A percentile compares a stretch with the other conserved stretches of the same genome.
phyloP scores from a whole-genome alignment of 2,329 filamentous ascomycete species.

The Zasmidium angulare region DNA sequence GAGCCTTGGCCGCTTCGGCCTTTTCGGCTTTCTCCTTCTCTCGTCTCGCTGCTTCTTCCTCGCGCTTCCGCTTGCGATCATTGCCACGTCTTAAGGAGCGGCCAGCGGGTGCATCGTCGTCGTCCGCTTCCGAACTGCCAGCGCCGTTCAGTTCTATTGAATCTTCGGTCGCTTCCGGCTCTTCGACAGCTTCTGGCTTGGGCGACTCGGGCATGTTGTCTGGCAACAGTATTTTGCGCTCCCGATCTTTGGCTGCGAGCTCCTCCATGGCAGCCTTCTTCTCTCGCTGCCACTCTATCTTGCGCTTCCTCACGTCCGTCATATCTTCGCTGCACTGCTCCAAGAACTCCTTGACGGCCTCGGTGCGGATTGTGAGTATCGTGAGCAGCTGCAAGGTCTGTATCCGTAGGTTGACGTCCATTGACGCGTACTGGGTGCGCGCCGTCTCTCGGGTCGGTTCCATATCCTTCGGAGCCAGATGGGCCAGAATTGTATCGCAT shows the following conservation, averaged over 20 bases:
- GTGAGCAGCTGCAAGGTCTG: constrained; percentile 81
- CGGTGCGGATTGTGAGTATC: constrained; percentile 82
- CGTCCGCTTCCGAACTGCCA: constrained; percentile 60
- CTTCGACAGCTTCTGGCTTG: constrained; percentile 38
- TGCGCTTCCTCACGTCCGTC: constrained; percentile 92
- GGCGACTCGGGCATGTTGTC: constrained; percentile 70
- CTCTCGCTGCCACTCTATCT: constrained; percentile 85
- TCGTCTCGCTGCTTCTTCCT: constrained; percentile 64
- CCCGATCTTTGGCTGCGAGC: constrained; percentile 42
- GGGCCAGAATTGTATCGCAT: constrained; percentile 76
- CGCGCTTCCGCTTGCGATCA: constrained; percentile 56
- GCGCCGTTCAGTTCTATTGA: constrained; percentile 62
- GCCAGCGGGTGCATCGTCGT: constrained; percentile 66
- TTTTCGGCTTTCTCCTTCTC: constrained; percentile 65
- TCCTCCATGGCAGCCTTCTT: constrained; percentile 61
- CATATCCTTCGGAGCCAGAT: constrained; percentile 75
- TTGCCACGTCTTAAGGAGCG: constrained; percentile 56
- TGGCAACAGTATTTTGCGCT: constrained; percentile 64
- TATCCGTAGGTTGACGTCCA: constrained; percentile 82
- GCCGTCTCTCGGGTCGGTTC: constrained; percentile 77
- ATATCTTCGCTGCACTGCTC: constrained; percentile 90
- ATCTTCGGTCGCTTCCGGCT: constrained; percentile 38
- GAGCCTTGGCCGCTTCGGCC: constrained; percentile 62
- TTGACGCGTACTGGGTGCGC: constrained; percentile 65
- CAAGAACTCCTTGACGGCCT: constrained; percentile 82